A percentile compares a stretch with the other conserved stretches of the same genome.
Evolutionary conservation across 805 yeast species (phyloP).

Genomic region (Scheffersomyces lignosus): DNA sequence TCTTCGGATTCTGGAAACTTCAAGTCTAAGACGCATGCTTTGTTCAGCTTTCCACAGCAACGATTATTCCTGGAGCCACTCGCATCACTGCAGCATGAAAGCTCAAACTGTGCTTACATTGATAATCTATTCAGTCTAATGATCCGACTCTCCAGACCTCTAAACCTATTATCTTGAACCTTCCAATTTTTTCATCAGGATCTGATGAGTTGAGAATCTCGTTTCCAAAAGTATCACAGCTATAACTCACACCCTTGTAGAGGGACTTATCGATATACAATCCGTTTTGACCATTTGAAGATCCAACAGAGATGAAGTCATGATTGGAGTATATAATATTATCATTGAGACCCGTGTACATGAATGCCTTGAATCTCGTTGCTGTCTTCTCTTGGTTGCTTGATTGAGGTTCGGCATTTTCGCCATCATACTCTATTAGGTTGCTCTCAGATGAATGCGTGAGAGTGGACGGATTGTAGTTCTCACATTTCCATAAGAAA

Average conservation of each 20-base stretch:
- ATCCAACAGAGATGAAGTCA: slow-evolving; percentile 79
- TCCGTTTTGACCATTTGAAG: slow-evolving; percentile 91
- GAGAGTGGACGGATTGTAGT: slow-evolving; percentile 15
- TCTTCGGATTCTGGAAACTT: no score
- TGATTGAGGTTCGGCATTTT: no score
- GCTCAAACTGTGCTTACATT: no score
- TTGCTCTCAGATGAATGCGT: neutral
- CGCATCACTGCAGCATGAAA: no score
- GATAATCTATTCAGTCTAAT: no score
- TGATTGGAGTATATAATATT: slow-evolving; percentile 80
- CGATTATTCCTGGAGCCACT: no score
- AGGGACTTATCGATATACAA: slow-evolving; percentile 81
- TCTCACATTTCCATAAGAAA: slow-evolving; percentile 80
- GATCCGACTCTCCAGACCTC: slow-evolving; percentile 83
- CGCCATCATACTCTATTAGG: neutral
- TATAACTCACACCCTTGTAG: slow-evolving; percentile 72
- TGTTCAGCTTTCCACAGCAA: no score
- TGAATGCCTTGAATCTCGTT: slow-evolving; percentile 69
- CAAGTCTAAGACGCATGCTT: no score
- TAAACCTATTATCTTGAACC: slow-evolving; percentile 71
- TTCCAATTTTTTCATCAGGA: slow-evolving; percentile 42
- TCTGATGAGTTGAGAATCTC: slow-evolving; percentile 54
- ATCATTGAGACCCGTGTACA: slow-evolving; percentile 86
- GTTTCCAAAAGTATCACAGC: slow-evolving; percentile 86
- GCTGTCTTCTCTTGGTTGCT: no score